These are phyloP conservation scores for Podospora australis DNA, from an alignment of 495 filamentous ascomycete species.

Conservation along the genomic window DNA sequence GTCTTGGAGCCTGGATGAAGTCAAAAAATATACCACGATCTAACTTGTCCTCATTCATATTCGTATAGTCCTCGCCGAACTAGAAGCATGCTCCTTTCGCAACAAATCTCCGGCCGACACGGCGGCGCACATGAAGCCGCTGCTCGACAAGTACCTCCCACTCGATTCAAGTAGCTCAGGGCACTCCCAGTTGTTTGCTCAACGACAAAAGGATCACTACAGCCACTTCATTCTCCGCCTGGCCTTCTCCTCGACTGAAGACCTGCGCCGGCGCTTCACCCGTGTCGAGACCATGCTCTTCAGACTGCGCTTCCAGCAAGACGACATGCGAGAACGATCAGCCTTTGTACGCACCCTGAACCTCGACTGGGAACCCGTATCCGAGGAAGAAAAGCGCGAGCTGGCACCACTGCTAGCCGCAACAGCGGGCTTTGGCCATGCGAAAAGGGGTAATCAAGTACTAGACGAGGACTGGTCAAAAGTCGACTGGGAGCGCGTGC, in stretches of 20 bases:
- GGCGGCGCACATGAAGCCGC: conserved; percentile 64
- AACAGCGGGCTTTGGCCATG: conserved; percentile 18
- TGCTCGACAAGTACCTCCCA: conserved; percentile 81
- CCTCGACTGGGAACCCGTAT: conserved; percentile 70
- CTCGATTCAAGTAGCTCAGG: conserved; percentile 66
- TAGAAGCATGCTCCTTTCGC: conserved; percentile 93
- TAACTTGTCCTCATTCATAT: too few species aligned
- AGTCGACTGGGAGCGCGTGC: conserved; percentile 88
- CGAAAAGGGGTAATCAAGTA: conserved; percentile 29
- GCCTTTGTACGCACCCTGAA: conserved; percentile 72
- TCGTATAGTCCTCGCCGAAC: conserved; percentile 93
- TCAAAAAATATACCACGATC: too few species aligned
- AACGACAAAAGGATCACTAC: conserved; percentile 96
- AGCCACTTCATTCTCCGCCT: conserved; percentile 94
- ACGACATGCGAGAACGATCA: conserved; percentile 61
- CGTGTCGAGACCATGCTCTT: conserved; percentile 87
- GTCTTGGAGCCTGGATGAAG: too few species aligned
- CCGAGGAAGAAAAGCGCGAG: conserved; percentile 62
- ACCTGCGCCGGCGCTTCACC: conserved; percentile 80
- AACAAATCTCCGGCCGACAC: conserved; percentile 79
- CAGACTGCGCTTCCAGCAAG: conserved; percentile 64
- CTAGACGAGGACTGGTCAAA: conserved; percentile 81
- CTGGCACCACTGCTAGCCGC: conserved; percentile 40
- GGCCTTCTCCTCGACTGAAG: conserved; percentile 86
- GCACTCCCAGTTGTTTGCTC: conserved; percentile 48